Percentiles rank a stretch among this genome's conserved stretches.
These are phyloP conservation scores for Salvia splendens DNA, from an alignment of 257 asterid species.

Conservation along the genomic window DNA sequence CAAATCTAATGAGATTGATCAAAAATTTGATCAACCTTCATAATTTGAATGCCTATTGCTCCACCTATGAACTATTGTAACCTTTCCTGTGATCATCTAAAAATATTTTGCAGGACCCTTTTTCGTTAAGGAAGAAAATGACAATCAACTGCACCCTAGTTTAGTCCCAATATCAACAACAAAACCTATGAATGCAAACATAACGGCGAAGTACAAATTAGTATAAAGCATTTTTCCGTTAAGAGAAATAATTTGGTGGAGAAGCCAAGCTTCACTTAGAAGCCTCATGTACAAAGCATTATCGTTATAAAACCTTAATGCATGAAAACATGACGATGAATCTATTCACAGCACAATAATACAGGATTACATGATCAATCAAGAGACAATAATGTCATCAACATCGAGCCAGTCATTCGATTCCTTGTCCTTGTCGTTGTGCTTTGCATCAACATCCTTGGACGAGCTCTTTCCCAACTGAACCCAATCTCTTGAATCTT, in stretches of 20 bases:
- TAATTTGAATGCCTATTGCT: too few species aligned
- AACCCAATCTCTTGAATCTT: slow-evolving; percentile 88
- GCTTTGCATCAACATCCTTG: slow-evolving; percentile 31
- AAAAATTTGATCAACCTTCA: too few species aligned
- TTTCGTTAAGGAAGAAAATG: too few species aligned
- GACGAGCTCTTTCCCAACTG: slow-evolving; percentile 53
- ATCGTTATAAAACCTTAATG: slow-evolving; percentile 30
- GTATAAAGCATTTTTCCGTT: background rate
- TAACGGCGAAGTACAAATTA: background rate
- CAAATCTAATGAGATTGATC: too few species aligned
- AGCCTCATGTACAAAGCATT: slow-evolving; percentile 38
- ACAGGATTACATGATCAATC: slow-evolving; percentile 32
- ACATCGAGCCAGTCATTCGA: slow-evolving; percentile 72
- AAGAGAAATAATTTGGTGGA: background rate
- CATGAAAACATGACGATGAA: slow-evolving; percentile 24
- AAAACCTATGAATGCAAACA: background rate
- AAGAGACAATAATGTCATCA: slow-evolving; percentile 61
- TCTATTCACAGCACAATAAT: slow-evolving; percentile 36
- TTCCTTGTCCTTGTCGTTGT: slow-evolving; percentile 46
- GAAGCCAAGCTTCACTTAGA: slow-evolving; percentile 32
- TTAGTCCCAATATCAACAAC: too few species aligned
- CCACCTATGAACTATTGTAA: too few species aligned
- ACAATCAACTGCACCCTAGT: too few species aligned
- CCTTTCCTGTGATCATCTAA: too few species aligned
- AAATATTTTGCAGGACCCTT: too few species aligned